Evolutionary conservation across 257 asterid genomes (phyloP).

Genomic region (Euphrasia confusa): DNA sequence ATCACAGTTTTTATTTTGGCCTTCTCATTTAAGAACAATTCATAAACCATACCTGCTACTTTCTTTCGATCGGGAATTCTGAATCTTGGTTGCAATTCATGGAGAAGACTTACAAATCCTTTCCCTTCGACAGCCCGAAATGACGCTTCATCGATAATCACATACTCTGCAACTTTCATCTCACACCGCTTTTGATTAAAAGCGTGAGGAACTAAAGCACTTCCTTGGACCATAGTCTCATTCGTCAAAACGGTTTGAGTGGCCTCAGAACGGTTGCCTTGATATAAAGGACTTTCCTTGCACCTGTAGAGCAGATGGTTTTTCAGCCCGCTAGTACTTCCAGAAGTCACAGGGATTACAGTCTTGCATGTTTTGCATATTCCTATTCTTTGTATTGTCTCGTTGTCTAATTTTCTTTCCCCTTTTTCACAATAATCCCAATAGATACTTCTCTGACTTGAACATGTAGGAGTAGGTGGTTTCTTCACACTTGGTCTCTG

Average conservation of each 20-base stretch:
- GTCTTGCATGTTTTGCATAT: too few relatives aligned
- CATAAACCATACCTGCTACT: not conserved
- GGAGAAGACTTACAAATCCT: not conserved
- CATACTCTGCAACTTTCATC: not conserved
- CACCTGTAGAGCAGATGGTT: too few relatives aligned
- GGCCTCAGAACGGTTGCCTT: too few relatives aligned
- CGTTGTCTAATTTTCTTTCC: too few relatives aligned
- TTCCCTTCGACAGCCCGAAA: not conserved
- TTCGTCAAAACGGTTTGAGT: not conserved
- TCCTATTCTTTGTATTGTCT: too few relatives aligned
- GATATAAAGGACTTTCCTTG: too few relatives aligned
- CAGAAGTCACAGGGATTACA: too few relatives aligned
- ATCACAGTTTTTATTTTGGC: not conserved
- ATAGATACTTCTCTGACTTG: too few relatives aligned
- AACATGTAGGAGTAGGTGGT: too few relatives aligned
- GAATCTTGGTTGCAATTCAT: not conserved
- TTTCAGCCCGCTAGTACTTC: too few relatives aligned
- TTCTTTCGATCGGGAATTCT: not conserved
- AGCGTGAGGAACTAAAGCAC: not conserved
- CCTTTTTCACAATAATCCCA: too few relatives aligned
- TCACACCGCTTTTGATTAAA: not conserved
- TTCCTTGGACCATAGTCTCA: not conserved
- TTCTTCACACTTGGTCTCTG: too few relatives aligned
- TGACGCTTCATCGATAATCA: not conserved
- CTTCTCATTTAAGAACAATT: not conserved